Base-by-base conservation (phyloP, 768 basidiomycete species). In the Suillus luteus region DNA sequence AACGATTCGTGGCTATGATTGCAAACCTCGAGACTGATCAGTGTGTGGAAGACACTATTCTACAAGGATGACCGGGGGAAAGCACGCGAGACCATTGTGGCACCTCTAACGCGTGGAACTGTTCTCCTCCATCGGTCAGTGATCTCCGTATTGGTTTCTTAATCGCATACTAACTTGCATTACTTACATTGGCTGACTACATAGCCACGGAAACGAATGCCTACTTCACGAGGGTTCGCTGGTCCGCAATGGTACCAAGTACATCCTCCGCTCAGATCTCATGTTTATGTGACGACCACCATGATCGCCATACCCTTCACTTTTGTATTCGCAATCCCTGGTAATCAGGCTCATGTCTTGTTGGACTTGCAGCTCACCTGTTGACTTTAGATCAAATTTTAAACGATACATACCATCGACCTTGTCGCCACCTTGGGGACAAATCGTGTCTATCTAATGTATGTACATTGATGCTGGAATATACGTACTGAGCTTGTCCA, bases 131-230 rank as follows among this genome's bases (percentile, higher is more conserved):
- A 91, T 73, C 78, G 89, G 88, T 87, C 41, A 6, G 77, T 75
- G 8, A 19, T 48, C 38, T 27, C 27, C 41, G 33, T 17, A 35
- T 5, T 31, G 62, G 27, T 33, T 10, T 59, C 43, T 14, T 38
- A 57, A 52, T 67, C 15, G 54, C 68, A 27, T 60, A 31, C 67
- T 35, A 54, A 31, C 27, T 27, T 27, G 31, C 4, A 31, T 31
- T 31, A 31, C 31, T 31, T 3, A 64, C n/a, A 33, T 19, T 54
- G 52, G 33, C 40, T 67, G 40, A 62, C 59, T 60, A 27, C 27
- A 27, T 27, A 88, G 89, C 22, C 91, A 93, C 66, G 91, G 91
- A 0, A 81, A 84, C 57, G 86, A 89, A 67, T 91, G 89, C 71
- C 76, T 91, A 77, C 74, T 90, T 40, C 90, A 91, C 66, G 88